Evolutionary conservation across 2,329 filamentous ascomycete genomes (phyloP), one percentile per base, ranked within the genome.

Genomic region (Nothophaeocryptopus gaeumannii): DNA sequence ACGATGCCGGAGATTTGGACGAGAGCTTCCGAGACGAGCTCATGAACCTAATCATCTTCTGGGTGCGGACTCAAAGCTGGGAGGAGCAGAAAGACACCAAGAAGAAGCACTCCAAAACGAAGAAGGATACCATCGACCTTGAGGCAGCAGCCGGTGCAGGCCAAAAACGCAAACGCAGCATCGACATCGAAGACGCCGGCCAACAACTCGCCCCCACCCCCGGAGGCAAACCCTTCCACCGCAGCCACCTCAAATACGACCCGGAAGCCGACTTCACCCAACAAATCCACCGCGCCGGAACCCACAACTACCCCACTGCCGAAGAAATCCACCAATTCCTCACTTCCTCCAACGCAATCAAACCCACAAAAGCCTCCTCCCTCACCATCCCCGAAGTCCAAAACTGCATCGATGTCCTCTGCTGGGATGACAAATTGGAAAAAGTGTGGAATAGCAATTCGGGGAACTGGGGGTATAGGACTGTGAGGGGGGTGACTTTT

Each of bases 1-100:
- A 93, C 69, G 91, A 88, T 7, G 90, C 96, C 56, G 88, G 89
- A 45, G 87, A 91, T 58, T 79, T 97, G 10, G 93, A 99, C 70
- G 85, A 88, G 57, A 87, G 86, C 51, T 89, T 99, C 67, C 91
- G 97, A 61, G 83, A 88, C 49, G 82, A 83, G 36, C 76, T 96
- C 42, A 82, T 87, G 53, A 78, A 81, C 14, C 80, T 87, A 52
- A 81, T 95, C 44, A 87, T 89, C 60, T 81, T 85, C 57, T 84
- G 83, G 54, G 82, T 96, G 54, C 84, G 85, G 62, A 75, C 75
- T 9, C 77, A 83, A 63, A 92, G 86, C 63, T 90, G 88, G 71
- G 84, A 85, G 62, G 77, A 79, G 52, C 77, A 72, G 16, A 53
- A 53, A 34, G 45, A 39, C 1, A 37, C 32, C 26, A 43, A 38